A percentile compares a stretch with the other conserved stretches of the same genome.
Evolutionary conservation across 73 alveolate species (phyloP).

Genomic region (Tetrahymena elliotti): DNA sequence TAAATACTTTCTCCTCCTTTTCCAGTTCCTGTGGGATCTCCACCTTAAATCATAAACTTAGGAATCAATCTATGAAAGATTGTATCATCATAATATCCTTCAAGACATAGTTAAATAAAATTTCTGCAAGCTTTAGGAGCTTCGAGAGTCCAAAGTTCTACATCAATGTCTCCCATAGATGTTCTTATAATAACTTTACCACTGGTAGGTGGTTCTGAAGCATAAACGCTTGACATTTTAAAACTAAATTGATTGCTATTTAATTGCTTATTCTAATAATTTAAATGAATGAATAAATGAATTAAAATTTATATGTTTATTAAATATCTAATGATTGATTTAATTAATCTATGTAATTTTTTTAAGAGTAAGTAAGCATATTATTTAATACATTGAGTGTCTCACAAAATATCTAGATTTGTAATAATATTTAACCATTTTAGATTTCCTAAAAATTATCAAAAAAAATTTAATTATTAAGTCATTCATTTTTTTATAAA

Average conservation of each 20-base stretch:
- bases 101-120: constrained; percentile 80
- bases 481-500: too few species aligned
- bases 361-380: background rate
- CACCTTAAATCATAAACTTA: constrained; percentile 87
- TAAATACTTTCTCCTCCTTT: constrained; percentile 82
- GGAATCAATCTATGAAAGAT: constrained; percentile 80
- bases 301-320: background rate
- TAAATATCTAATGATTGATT: background rate
- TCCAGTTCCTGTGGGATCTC: constrained; percentile 91
- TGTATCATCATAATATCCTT: constrained; percentile 84
- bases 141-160: constrained; percentile 86
- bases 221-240: constrained; percentile 17
- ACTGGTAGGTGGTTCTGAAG: constrained; percentile 35
- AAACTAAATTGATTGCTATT: background rate
- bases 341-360: background rate
- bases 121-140: constrained; percentile 90
- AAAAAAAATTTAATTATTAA: too few species aligned
- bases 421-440: too few species aligned
- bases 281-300: too few species aligned
- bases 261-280: background rate
- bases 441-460: too few species aligned
- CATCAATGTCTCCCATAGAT: constrained; percentile 59
- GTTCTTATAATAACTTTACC: constrained; percentile 44
- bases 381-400: background rate
- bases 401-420: background rate